Evolutionary conservation across 1,284 basidiomycete genomes (phyloP).

Genomic region (Cryptococcus deneoformans): DNA sequence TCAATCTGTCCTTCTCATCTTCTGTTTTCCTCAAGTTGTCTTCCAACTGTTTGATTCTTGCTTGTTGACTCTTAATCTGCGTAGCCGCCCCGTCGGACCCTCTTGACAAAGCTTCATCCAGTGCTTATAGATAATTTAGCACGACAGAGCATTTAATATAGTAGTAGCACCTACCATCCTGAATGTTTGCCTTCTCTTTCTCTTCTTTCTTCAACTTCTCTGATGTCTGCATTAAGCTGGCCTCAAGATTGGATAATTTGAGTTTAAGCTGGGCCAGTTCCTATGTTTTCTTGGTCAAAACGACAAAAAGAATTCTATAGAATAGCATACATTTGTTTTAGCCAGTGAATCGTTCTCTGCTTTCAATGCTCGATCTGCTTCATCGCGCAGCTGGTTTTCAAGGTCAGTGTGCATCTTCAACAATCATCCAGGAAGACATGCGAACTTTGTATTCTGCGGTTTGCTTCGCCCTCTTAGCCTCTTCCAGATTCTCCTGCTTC

Average conservation of each 20-base stretch:
- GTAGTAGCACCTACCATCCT: slow-evolving; percentile 29
- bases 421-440: not conserved
- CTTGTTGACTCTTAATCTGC: slow-evolving; percentile 12
- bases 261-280: slow-evolving; percentile 35
- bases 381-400: slow-evolving; percentile 22
- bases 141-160: not conserved
- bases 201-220: slow-evolving; percentile 30
- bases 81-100: slow-evolving; percentile 9
- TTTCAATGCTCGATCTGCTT: slow-evolving; percentile 31
- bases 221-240: slow-evolving; percentile 21
- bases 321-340: slow-evolving; percentile 19
- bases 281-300: slow-evolving; percentile 8
- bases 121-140: slow-evolving; percentile 4
- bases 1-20: slow-evolving; percentile 25
- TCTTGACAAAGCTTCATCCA: slow-evolving; percentile 11
- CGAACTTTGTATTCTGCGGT: slow-evolving; percentile 39
- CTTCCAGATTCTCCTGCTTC: slow-evolving; percentile 26
- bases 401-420: not conserved
- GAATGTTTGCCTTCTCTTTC: slow-evolving; percentile 35
- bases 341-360: slow-evolving; percentile 23
- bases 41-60: slow-evolving; percentile 31
- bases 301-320: too few species aligned
- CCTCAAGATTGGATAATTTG: slow-evolving; percentile 41
- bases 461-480: slow-evolving; percentile 29
- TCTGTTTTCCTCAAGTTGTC: slow-evolving; percentile 20